A percentile compares a stretch with the other conserved stretches of the same genome.
phyloP scores from a whole-genome alignment of 805 yeast genomes.

The Ogataea pini region DNA sequence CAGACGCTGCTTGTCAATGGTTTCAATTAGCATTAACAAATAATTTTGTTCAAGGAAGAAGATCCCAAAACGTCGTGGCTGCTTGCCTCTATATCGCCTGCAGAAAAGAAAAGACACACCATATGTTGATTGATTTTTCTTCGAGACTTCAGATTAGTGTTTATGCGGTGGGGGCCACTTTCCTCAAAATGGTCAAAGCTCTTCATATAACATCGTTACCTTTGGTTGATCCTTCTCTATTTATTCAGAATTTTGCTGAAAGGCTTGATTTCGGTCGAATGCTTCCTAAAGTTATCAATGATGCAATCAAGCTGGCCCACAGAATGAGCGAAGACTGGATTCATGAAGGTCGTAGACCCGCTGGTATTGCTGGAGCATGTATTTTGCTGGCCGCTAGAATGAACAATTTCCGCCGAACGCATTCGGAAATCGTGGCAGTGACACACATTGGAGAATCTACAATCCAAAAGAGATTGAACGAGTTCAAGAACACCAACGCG shows the following conservation, averaged over 20 bases:
- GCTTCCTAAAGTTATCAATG: constrained; percentile 73
- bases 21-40: constrained; percentile 81
- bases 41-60: constrained; percentile 95
- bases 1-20: constrained; percentile 88
- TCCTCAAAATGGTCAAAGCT: constrained; percentile 86
- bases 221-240: constrained; percentile 89
- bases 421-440: constrained; percentile 90
- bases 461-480: constrained; percentile 84
- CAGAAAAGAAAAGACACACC: constrained; percentile 86
- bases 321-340: constrained; percentile 96
- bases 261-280: constrained; percentile 77
- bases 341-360: constrained; percentile 95
- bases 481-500: constrained; percentile 76
- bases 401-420: constrained; percentile 92
- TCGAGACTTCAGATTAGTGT: constrained; percentile 88
- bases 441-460: constrained; percentile 96
- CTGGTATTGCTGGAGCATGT: constrained; percentile 98
- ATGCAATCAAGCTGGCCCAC: constrained; percentile 83
- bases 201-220: constrained; percentile 79
- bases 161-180: constrained; percentile 94
- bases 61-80: constrained; percentile 92
- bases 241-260: constrained; percentile 92
- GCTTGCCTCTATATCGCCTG: constrained; percentile 95
- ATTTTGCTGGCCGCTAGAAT: constrained; percentile 90
- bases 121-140: constrained; percentile 94